Evolutionary conservation across 352 stramenopile genomes (phyloP).

Genomic region (Aphanomyces euteiches): DNA sequence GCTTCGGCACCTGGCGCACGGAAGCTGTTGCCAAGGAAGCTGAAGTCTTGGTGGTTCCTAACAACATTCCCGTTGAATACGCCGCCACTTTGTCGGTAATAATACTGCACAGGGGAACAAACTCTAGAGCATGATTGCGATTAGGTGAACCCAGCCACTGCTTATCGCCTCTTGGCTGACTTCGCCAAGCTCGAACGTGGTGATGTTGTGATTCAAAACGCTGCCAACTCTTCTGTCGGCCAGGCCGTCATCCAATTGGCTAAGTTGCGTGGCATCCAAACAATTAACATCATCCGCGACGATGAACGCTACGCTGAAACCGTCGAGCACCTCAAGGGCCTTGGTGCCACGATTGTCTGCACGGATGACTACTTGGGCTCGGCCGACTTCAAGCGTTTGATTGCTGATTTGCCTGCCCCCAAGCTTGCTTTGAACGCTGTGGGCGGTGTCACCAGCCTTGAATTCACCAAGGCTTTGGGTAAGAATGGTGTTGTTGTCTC

Average conservation of each 20-base stretch:
- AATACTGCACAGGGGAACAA: not conserved
- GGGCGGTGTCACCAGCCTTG: conserved; percentile 60
- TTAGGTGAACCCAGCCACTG: conserved; percentile 73
- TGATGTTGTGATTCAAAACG: conserved; percentile 89
- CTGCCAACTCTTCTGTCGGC: conserved; percentile 81
- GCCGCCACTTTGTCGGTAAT: conserved; percentile 60
- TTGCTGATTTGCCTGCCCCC: conserved; percentile 72
- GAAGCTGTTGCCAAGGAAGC: conserved; percentile 60
- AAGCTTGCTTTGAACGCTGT: conserved; percentile 85
- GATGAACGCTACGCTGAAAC: conserved; percentile 74
- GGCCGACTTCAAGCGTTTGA: conserved; percentile 80
- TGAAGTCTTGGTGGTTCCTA: conserved; percentile 67
- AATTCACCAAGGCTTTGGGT: conserved; percentile 62
- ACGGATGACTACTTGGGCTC: conserved; percentile 67
- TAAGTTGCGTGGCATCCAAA: conserved; percentile 82
- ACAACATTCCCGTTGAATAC: conserved; percentile 84
- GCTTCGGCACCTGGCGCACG: conserved; percentile 71
- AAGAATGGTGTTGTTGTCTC: conserved; percentile 79
- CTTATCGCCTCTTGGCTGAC: conserved; percentile 82
- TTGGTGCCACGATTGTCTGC: conserved; percentile 73
- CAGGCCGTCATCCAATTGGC: conserved; percentile 86
- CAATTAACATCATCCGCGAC: conserved; percentile 86
- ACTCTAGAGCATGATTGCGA: not conserved
- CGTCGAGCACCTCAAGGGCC: conserved; percentile 70
- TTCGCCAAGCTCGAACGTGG: conserved; percentile 71